phyloP scores from a whole-genome alignment of 192 early-diverging fungal species.

The Spinellus fusiger region DNA sequence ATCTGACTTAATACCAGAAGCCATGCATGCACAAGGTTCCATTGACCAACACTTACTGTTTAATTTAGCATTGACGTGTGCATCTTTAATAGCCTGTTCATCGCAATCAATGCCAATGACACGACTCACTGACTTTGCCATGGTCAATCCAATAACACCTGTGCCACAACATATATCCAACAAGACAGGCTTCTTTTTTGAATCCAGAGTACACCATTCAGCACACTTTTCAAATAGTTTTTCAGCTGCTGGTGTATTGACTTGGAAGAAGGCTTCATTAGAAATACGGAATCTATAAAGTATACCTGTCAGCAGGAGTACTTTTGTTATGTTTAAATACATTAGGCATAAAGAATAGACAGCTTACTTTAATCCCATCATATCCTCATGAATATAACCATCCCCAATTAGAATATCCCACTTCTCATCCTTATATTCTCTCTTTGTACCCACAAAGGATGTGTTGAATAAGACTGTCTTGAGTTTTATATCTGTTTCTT shows the following conservation, averaged over 20 bases:
- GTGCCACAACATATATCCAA: slow-evolving; percentile 84
- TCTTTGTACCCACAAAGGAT: slow-evolving; percentile 44
- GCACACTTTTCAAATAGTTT: slow-evolving; percentile 46
- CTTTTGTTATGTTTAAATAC: no score
- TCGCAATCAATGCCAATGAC: slow-evolving; percentile 73
- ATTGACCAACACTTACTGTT: slow-evolving; percentile 11
- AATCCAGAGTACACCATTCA: slow-evolving; percentile 27
- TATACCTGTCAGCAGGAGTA: neutral
- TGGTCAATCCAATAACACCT: slow-evolving; percentile 73
- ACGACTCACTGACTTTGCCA: slow-evolving; percentile 54
- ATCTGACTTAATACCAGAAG: neutral
- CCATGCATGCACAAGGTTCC: neutral
- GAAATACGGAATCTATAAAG: slow-evolving; percentile 57
- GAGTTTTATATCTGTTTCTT: slow-evolving; percentile 15
- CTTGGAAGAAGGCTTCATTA: slow-evolving; percentile 71
- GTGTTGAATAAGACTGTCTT: slow-evolving; percentile 50
- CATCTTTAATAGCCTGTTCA: slow-evolving; percentile 60
- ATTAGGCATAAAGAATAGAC: neutral
- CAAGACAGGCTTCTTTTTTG: slow-evolving; percentile 32
- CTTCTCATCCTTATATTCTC: slow-evolving; percentile 39
- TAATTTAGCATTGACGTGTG: slow-evolving; percentile 53
- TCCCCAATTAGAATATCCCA: slow-evolving; percentile 46
- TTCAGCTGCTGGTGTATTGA: slow-evolving; percentile 68
- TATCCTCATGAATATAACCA: slow-evolving; percentile 53
- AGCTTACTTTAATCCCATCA: slow-evolving; percentile 46